Evolutionary conservation across 1,284 basidiomycete genomes (phyloP).

Genomic region (Moniliophthora roreri): DNA sequence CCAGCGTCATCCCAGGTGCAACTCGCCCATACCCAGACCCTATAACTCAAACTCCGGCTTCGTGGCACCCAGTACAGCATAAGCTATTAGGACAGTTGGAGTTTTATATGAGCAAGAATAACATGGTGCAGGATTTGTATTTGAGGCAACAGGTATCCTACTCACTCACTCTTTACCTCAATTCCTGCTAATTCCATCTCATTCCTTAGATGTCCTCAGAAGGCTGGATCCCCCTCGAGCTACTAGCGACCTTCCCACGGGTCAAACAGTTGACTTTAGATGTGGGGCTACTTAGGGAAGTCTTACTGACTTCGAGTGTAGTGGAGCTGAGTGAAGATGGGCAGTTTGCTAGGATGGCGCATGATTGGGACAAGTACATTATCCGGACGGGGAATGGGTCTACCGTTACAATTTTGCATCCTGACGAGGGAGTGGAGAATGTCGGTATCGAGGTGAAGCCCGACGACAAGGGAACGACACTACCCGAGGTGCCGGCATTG

Average conservation of each 20-base stretch:
- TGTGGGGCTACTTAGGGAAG: slow-evolving; percentile 66
- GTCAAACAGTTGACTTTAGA: slow-evolving; percentile 73
- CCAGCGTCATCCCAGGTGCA: too few relatives aligned
- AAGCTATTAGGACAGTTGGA: slow-evolving; percentile 82
- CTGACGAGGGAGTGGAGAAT: not conserved
- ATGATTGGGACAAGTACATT: slow-evolving; percentile 9
- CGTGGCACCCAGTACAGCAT: slow-evolving; percentile 62
- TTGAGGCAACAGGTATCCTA: slow-evolving; percentile 65
- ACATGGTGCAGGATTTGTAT: slow-evolving; percentile 82
- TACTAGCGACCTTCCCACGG: slow-evolving; percentile 87
- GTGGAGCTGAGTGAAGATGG: slow-evolving; percentile 59
- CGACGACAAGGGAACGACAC: slow-evolving; percentile 1
- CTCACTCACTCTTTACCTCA: not conserved
- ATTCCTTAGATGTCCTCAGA: slow-evolving; percentile 81
- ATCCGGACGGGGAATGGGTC: not conserved
- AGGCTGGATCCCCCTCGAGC: slow-evolving; percentile 83
- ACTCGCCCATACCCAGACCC: slow-evolving; percentile 43
- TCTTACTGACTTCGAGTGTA: slow-evolving; percentile 64
- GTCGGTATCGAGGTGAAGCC: too few relatives aligned
- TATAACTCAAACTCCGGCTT: slow-evolving; percentile 53
- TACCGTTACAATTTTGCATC: not conserved
- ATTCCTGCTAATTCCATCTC: slow-evolving; percentile 10
- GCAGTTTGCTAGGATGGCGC: slow-evolving; percentile 7
- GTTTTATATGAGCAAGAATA: slow-evolving; percentile 87
- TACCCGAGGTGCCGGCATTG: not conserved